Evolutionary conservation across 2,329 filamentous ascomycete genomes (phyloP), one percentile per base, ranked within the genome.

Genomic region (Penicillium sp.): DNA sequence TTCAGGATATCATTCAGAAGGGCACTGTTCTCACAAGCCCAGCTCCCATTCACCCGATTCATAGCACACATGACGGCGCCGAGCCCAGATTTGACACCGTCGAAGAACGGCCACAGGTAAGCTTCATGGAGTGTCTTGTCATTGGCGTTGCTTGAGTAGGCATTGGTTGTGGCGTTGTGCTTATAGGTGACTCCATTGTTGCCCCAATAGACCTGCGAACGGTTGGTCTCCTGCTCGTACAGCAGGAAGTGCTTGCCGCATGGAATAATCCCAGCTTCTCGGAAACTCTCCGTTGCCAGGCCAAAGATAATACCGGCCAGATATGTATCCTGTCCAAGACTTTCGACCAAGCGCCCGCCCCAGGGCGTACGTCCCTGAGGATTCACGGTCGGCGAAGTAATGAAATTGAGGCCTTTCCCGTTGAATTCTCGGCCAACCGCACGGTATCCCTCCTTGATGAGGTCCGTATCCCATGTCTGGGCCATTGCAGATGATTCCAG

Each of bases 51-150:
- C 43, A 78, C 39, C 37, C 64, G 58, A 18, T 67, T 63, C 50
- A 69, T 68, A 7, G 37, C 55, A 53, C 70, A 73, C 71, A 74
- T 74, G 14, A 73, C 48, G 11, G 62, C 62, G 4, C 65, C 57
- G 4, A 84, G 80, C 3, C 83, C 83, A 9, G 83, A 82, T 38
- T 74, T 73, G 36, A 87, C 77, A 1, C 81, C 81, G 57, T 88
- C 83, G 10, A 77, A 82, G 56, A 89, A 90, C 0, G 85, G 84
- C 85, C 85, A 89, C 14, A 83, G 71, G 58, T 88, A 90, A 5
- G 86, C 65, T 60, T 89, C 85, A 54, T 87, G 84, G 59, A 88
- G 70, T 0, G 84, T 84, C 47, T 84, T 78, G 59, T 88, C 85
- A 44, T 87, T 83, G 13, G 86, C 70, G 53, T 83, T 84, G 29